Base-by-base conservation (phyloP, 164 flowering plant genomes). In the Magnolia officinalis region DNA sequence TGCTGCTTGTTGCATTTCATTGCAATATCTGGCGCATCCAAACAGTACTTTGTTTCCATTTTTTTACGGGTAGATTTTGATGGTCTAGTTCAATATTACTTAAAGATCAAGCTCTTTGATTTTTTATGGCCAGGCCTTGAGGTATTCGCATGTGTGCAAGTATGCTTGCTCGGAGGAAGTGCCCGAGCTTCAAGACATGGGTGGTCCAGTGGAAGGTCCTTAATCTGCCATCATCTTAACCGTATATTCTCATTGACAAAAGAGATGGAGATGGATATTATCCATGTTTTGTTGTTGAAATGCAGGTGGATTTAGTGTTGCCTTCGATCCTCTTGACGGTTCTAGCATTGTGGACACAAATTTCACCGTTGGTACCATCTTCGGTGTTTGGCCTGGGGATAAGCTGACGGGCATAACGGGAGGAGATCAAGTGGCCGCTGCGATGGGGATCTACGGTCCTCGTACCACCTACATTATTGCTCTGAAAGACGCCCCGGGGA, bases 351-450 rank as follows among this genome's bases (percentile, higher is more conserved):
- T 96, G 1, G 99, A 96, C 81, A 96, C 99, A 70, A 96, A 96
- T 75, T 96, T 96, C 90, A 92, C 96, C 0, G 99, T 96, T 23
- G 98, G 99, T 14, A 96, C 98, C 75, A 96, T 96, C 77, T 96
- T 96, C 78, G 99, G 99, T 7, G 99, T 96, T 61, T 96, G 99
- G 99, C 98, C 99, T 14, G 98, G 98, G 63, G 97, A 91, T 78
- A 92, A 95, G 84, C 75, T 93, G 72, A 92, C 93, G 0, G 96
- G 97, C 5, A 86, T 95, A 2, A 95, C 91, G 2, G 98, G 98
- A 77, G 79, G 90, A 81, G 95, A 95, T 74, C 97, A 92, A 82
- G 98, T 88, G 79, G 98, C 98, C 67, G 98, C 98, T 72, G 99
- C 98, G 29, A 96, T 96, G 99, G 99, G 98, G 61, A 90, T 96